These are phyloP conservation scores for Hypoxylon rickii DNA, from an alignment of 495 filamentous ascomycete genomes.

Conservation along the genomic window DNA sequence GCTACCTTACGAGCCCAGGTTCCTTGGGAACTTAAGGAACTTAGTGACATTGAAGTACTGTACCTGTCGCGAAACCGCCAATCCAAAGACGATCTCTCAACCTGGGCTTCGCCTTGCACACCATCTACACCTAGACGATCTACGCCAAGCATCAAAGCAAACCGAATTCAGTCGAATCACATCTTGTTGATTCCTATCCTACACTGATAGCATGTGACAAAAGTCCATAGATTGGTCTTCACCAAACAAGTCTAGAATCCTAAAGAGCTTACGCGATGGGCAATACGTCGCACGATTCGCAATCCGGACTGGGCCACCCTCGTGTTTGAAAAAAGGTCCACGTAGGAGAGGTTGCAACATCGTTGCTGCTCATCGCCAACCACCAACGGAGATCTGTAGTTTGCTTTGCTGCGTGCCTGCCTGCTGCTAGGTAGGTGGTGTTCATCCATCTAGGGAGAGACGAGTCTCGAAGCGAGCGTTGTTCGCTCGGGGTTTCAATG, in stretches of 20 bases:
- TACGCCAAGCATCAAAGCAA: conserved; percentile 28
- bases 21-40: no score
- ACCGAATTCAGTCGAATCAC: conserved; percentile 29
- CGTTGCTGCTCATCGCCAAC: no score
- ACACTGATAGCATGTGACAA: conserved; percentile 20
- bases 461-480: conserved; percentile 15
- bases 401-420: not conserved
- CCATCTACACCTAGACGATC: conserved; percentile 20
- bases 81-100: conserved; percentile 18
- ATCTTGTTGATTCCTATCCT: conserved; percentile 17
- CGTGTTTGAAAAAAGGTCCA: not conserved
- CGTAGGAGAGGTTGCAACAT: conserved; percentile 6
- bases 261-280: conserved; percentile 1
- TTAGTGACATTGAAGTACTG: no score
- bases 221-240: conserved; percentile 15
- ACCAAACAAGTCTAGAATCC: conserved; percentile 16
- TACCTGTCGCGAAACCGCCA: conserved; percentile 2
- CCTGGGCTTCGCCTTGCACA: conserved; percentile 27
- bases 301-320: conserved; percentile 26
- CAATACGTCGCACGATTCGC: conserved; percentile 15
- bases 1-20: no score
- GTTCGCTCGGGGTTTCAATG: conserved; percentile 12
- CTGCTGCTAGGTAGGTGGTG: not conserved
- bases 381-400: no score
- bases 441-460: not conserved